Percentiles rank a stretch among this genome's conserved stretches.
Conservation (phyloP, 495 filamentous ascomycete genomes). For the Penicillium canariense region DNA sequence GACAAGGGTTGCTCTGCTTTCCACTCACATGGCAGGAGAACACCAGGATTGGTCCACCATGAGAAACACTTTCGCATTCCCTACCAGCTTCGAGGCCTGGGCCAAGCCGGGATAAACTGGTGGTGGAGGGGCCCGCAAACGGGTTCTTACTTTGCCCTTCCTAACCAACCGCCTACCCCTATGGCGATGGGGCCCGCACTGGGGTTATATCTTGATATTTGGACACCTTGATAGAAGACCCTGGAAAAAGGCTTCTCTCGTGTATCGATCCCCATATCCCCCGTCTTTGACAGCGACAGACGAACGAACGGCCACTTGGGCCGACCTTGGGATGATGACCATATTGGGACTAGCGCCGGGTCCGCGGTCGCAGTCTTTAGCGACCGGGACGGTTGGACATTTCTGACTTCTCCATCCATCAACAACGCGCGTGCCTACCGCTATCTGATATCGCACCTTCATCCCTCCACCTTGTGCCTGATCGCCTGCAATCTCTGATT, state of each 20-base stretch:
- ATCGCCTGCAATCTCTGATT: slow-evolving; percentile 20
- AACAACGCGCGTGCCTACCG: slow-evolving; percentile 46
- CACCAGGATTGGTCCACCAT: background rate
- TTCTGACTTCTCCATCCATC: slow-evolving; percentile 52
- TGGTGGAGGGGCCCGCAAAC: slow-evolving; percentile 3
- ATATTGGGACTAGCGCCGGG: slow-evolving; percentile 40
- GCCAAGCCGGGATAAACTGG: background rate
- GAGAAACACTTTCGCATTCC: background rate
- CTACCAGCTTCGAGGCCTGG: background rate
- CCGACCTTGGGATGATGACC: slow-evolving; percentile 25
- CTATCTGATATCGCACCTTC: slow-evolving; percentile 3
- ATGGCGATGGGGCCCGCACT: background rate
- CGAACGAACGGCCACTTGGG: background rate
- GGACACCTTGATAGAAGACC: background rate
- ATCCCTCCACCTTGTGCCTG: slow-evolving; percentile 6
- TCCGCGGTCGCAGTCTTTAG: slow-evolving; percentile 33
- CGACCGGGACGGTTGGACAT: slow-evolving; percentile 44
- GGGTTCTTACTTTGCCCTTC: background rate
- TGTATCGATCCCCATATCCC: too few species aligned
- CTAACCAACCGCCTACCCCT: background rate
- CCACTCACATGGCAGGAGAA: background rate
- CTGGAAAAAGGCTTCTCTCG: background rate
- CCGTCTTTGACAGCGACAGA: background rate
- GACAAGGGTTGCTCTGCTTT: background rate
- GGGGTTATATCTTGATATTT: background rate